phyloP scores from a whole-genome alignment of 257 asterid genomes.

The Nicotiana undulata region DNA sequence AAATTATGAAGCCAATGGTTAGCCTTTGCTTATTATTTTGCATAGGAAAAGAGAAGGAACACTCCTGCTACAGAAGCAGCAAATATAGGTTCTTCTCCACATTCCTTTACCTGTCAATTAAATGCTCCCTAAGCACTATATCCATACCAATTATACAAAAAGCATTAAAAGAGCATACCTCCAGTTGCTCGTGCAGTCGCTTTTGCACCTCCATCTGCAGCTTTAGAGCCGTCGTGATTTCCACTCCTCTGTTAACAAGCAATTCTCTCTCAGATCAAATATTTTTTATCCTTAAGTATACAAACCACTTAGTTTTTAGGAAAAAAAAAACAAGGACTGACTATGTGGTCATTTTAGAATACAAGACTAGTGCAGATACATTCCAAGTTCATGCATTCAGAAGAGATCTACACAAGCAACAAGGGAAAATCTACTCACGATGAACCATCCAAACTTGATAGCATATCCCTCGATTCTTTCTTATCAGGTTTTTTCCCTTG shows the following conservation, averaged over 20 bases:
- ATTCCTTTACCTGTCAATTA: background rate
- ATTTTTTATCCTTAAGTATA: background rate
- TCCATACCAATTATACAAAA: background rate
- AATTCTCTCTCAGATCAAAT: background rate
- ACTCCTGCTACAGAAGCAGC: background rate
- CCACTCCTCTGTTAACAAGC: conserved; percentile 67
- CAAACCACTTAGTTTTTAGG: background rate
- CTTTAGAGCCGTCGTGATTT: conserved; percentile 89
- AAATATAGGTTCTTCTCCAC: background rate
- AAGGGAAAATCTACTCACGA: conserved; percentile 58
- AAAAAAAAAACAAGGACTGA: background rate
- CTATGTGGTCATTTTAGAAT: background rate
- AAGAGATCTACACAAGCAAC: background rate
- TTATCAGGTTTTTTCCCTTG: conserved; percentile 71
- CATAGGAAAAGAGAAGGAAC: background rate
- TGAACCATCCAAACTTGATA: conserved; percentile 76
- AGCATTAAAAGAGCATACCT: conserved; percentile 35
- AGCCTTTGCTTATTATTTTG: background rate
- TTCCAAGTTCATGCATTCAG: background rate
- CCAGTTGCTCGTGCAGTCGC: conserved; percentile 94
- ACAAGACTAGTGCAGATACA: background rate
- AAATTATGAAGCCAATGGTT: too few relatives aligned
- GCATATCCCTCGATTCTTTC: conserved; percentile 77
- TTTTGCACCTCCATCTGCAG: conserved; percentile 99
- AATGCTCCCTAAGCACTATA: background rate